phyloP scores from a whole-genome alignment of 371 early-diverging fungal species.

The Batrachochytrium dendrobatidis region DNA sequence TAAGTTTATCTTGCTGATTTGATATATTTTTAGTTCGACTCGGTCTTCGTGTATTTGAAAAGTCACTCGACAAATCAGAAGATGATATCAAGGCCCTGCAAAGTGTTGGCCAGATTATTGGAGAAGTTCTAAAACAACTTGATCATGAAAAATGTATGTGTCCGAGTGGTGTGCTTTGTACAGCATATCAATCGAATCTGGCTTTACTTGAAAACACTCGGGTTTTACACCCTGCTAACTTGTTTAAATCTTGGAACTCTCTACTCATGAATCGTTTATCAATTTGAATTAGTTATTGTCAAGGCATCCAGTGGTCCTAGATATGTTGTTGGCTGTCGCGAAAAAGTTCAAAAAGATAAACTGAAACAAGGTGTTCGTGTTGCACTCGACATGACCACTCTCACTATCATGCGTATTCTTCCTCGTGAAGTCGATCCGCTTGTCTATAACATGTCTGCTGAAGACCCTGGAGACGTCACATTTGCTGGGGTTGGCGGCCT shows the following conservation, averaged over 20 bases:
- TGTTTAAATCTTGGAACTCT: too few relatives aligned
- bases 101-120: constrained; percentile 98
- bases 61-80: constrained; percentile 92
- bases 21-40: constrained; percentile 70
- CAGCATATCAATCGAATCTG: background rate
- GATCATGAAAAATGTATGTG: constrained; percentile 91
- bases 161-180: background rate
- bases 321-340: constrained; percentile 98
- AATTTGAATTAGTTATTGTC: constrained; percentile 98
- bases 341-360: constrained; percentile 86
- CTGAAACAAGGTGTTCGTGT: constrained; percentile 95
- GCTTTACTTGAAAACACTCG: constrained; percentile 1
- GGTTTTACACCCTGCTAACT: too few relatives aligned
- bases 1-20: too few relatives aligned
- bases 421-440: constrained; percentile 99
- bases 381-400: constrained; percentile 98
- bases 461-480: constrained; percentile 91
- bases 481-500: constrained; percentile 99
- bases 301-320: constrained; percentile 98
- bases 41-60: constrained; percentile 74
- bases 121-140: constrained; percentile 97
- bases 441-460: constrained; percentile 98
- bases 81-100: constrained; percentile 98
- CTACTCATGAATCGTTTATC: too few relatives aligned
- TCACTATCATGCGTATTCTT: constrained; percentile 98